phyloP scores from a whole-genome alignment of 2,329 filamentous ascomycete genomes.

The Zymoseptoria crescenta region DNA sequence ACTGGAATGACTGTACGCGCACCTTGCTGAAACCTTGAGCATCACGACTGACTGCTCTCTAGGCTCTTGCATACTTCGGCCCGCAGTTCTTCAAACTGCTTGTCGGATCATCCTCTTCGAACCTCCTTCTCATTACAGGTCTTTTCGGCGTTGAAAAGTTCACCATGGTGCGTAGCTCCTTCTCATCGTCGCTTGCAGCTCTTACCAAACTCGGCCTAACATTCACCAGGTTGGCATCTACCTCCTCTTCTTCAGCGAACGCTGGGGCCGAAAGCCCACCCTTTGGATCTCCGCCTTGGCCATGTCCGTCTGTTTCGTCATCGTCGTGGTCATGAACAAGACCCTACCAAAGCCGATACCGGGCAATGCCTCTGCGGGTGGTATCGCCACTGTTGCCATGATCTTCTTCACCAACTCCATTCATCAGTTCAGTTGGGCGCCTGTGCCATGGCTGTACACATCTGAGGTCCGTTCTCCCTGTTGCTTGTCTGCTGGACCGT shows the following conservation, averaged over 20 bases:
- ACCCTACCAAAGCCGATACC: constrained; percentile 20
- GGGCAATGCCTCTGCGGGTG: constrained; percentile 29
- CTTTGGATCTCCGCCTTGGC: constrained; percentile 21
- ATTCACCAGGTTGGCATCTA: constrained; percentile 36
- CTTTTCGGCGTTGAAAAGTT: constrained; percentile 50
- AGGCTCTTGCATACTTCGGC: constrained; percentile 48
- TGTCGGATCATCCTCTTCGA: constrained; percentile 38
- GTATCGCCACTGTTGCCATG: constrained; percentile 46
- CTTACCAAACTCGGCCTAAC: background rate
- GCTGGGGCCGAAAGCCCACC: constrained; percentile 34
- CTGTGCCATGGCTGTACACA: constrained; percentile 44
- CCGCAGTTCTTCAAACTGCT: constrained; percentile 49
- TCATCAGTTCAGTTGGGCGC: constrained; percentile 48
- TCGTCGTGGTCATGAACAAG: constrained; percentile 29
- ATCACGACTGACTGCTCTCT: constrained; percentile 27
- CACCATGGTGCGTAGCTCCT: constrained; percentile 21
- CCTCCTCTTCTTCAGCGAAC: constrained; percentile 46
- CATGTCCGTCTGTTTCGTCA: constrained; percentile 32
- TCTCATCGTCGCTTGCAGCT: background rate
- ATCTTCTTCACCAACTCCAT: constrained; percentile 50
- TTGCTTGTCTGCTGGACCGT: constrained; percentile 31
- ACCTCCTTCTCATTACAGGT: constrained; percentile 45
- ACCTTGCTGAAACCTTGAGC: background rate
- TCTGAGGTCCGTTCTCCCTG: constrained; percentile 20
- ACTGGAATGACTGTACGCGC: constrained; percentile 31